Base-by-base conservation (phyloP, 179 eudicot genomes). In the Vitellaria paradoxa region DNA sequence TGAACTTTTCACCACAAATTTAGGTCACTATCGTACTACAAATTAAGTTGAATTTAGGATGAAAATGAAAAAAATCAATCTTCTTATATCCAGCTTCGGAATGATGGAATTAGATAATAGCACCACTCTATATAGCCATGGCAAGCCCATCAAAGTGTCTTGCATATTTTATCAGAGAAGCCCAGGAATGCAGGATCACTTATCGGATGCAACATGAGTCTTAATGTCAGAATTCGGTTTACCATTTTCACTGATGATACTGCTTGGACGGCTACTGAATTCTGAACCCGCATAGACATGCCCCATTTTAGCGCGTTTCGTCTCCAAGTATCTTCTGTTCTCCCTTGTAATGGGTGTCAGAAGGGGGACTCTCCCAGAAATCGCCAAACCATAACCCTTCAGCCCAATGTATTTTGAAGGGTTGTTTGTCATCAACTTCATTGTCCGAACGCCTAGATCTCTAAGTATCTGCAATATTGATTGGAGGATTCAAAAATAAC, bases 351-450 rank as follows among this genome's bases (percentile, higher is more conserved):
- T 84, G 4, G 88, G 91, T 21, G 96, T 91, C 67, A 88, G 55
- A 53, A 91, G 90, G 18, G 96, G 93, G 26, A 91, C 96, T 77
- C 93, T 72, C 53, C 85, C 91, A 13, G 87, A 82, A 72, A 91
- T 79, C 47, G 88, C 84, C 68, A 91, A 86, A 24, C 96, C 93
- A 26, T 89, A 91, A 37, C 93, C 92, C 85, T 89, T 89, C 66
- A 91, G 91, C 61, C 93, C 92, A 2, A 69, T 42, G 68, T 88
- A 91, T 77, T 91, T 91, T 21, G 93, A 88, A 11, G 93, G 96
- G 72, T 91, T 91, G 84, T 91, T 91, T 20, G 96, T 91, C 96
- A 91, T 91, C 85, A 91, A 75, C 85, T 87, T 88, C 93, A 91
- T 89, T 4, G 92, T 89, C 68, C 89, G 81, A 42, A 91, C 91